A percentile compares a stretch with the other conserved stretches of the same genome.
Evolutionary conservation across 495 filamentous ascomycete genomes (phyloP).

Genomic region (Neurospora africana): DNA sequence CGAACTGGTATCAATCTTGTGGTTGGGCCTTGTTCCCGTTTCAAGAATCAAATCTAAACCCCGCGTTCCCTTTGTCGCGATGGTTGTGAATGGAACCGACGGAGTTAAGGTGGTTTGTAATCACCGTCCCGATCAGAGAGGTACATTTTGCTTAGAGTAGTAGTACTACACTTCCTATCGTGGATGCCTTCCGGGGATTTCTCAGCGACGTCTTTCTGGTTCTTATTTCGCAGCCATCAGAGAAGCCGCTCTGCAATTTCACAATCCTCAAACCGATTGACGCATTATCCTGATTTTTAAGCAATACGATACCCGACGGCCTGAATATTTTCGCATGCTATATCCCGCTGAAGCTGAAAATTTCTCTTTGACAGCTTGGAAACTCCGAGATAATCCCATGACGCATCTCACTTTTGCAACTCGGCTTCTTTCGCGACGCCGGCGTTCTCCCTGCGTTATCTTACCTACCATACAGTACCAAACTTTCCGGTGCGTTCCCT

Average conservation of each 20-base stretch:
- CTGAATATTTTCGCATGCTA: background rate
- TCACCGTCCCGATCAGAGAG: background rate
- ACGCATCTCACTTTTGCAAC: background rate
- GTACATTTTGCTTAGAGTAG: background rate
- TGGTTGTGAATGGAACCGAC: background rate
- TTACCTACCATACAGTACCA: background rate
- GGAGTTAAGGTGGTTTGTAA: background rate
- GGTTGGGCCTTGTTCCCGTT: background rate
- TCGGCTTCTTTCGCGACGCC: background rate
- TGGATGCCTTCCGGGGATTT: background rate
- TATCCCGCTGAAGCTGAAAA: background rate
- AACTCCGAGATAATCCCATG: background rate
- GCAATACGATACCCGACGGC: background rate
- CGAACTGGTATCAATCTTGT: background rate
- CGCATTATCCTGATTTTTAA: background rate
- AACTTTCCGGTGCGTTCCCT: background rate
- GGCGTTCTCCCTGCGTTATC: background rate
- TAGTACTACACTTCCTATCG: background rate
- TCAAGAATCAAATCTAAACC: background rate
- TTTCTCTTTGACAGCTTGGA: background rate
- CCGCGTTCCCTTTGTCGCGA: background rate
- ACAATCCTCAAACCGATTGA: background rate
- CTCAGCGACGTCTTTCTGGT: background rate
- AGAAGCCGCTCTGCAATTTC: background rate
- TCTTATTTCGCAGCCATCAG: background rate